Conservation (phyloP, 495 filamentous ascomycete species). For the Aspergillus campestris region DNA sequence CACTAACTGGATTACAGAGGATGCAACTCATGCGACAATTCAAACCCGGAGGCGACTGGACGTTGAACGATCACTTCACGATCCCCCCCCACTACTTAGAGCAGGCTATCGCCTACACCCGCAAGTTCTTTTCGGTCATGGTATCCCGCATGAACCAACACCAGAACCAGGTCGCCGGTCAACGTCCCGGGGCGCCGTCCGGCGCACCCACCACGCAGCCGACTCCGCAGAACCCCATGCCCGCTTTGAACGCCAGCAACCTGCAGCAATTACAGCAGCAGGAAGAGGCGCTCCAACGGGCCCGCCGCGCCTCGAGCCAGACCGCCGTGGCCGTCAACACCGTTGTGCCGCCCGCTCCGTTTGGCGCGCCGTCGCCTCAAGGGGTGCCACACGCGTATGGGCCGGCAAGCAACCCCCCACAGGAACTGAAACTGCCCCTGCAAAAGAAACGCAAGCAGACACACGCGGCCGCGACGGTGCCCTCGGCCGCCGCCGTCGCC, state of each 20-base stretch:
- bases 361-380: constrained; percentile 63
- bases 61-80: constrained; percentile 48
- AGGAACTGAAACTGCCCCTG: constrained; percentile 55
- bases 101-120: constrained; percentile 36
- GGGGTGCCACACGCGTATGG: constrained; percentile 53
- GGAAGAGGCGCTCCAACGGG: constrained; percentile 36
- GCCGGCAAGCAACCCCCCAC: constrained; percentile 36
- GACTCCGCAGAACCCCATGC: constrained; percentile 24
- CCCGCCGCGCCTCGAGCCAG: constrained; percentile 47
- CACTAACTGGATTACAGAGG: constrained; percentile 37
- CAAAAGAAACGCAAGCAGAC: constrained; percentile 51
- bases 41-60: constrained; percentile 40
- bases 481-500: constrained; percentile 18
- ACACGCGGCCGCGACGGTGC: constrained; percentile 23
- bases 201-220: constrained; percentile 15
- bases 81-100: constrained; percentile 50
- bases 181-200: constrained; percentile 20
- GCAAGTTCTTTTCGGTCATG: constrained; percentile 34
- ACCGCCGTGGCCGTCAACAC: constrained; percentile 52
- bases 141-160: constrained; percentile 30
- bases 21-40: constrained; percentile 52
- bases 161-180: constrained; percentile 18
- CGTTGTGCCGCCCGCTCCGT: constrained; percentile 56
- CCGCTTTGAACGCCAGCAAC: constrained; percentile 56
- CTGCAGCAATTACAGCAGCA: constrained; percentile 49